A percentile compares a stretch with the other conserved stretches of the same genome.
These are phyloP conservation scores for Conticribra guillardii DNA, from an alignment of 108 stramenopile genomes.

Conservation along the genomic window DNA sequence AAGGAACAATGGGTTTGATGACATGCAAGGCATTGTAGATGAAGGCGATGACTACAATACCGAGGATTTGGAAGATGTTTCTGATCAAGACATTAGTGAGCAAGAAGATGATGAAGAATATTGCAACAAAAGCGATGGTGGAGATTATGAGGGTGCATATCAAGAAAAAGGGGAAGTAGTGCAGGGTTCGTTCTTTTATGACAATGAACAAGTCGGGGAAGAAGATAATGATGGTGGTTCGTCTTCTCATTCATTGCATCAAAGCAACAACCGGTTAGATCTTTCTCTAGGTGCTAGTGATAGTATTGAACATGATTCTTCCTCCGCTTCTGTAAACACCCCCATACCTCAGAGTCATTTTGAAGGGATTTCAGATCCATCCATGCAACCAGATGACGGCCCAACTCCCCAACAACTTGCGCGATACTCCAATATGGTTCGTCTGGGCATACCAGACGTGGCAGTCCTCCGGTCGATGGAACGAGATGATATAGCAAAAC, in stretches of 20 bases:
- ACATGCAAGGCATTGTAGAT: neutral
- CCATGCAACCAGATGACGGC: neutral
- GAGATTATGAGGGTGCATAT: neutral
- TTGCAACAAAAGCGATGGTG: neutral
- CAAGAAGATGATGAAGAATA: neutral
- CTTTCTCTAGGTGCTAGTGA: neutral
- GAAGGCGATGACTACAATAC: too few species aligned
- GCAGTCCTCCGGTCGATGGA: constrained; percentile 46
- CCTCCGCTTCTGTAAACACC: neutral
- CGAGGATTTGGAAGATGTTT: neutral
- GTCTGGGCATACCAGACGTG: constrained; percentile 44
- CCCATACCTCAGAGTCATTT: neutral
- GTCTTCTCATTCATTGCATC: too few species aligned
- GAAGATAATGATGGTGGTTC: too few species aligned
- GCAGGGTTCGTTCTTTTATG: too few species aligned
- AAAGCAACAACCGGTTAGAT: neutral
- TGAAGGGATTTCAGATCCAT: constrained; percentile 1
- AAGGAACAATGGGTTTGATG: neutral
- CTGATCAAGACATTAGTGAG: neutral
- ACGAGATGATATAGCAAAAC: constrained; percentile 30
- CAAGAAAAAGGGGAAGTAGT: neutral
- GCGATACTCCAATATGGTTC: constrained; percentile 45
- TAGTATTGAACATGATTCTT: neutral
- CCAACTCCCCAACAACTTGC: constrained; percentile 30
- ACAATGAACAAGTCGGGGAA: too few species aligned